Evolutionary conservation across 306 rosid genomes (phyloP).

Genomic region (Myrica gale): DNA sequence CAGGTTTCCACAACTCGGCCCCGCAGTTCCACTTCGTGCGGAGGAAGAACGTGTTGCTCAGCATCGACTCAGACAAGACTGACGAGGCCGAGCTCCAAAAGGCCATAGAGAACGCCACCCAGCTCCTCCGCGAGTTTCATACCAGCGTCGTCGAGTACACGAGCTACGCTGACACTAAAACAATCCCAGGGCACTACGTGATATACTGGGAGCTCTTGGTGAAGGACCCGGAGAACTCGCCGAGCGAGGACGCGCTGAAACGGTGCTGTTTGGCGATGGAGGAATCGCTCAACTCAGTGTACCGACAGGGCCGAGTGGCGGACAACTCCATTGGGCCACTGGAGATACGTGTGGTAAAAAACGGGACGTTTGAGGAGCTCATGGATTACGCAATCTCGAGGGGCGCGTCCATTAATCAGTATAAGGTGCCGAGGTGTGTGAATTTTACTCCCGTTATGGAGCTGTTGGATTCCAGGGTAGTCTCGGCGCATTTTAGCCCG

Average conservation of each 20-base stretch:
- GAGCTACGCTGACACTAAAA: slow-evolving; percentile 49
- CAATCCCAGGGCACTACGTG: slow-evolving; percentile 62
- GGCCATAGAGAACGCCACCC: slow-evolving; percentile 49
- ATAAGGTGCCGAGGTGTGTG: slow-evolving; percentile 62
- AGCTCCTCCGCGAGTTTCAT: slow-evolving; percentile 18
- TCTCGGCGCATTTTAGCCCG: slow-evolving; percentile 51
- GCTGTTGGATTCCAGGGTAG: slow-evolving; percentile 50
- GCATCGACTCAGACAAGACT: slow-evolving; percentile 61
- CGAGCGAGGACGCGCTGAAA: slow-evolving; percentile 25
- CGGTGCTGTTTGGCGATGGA: slow-evolving; percentile 55
- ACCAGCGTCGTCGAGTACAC: slow-evolving; percentile 63
- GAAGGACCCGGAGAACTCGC: slow-evolving; percentile 34
- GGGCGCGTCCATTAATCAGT: slow-evolving; percentile 62
- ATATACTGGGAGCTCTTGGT: slow-evolving; percentile 54
- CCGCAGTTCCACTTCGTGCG: slow-evolving; percentile 63
- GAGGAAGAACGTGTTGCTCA: slow-evolving; percentile 51
- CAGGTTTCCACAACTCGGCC: slow-evolving; percentile 68
- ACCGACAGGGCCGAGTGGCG: slow-evolving; percentile 53
- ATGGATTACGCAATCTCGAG: slow-evolving; percentile 65
- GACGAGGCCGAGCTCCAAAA: slow-evolving; percentile 58
- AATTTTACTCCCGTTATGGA: slow-evolving; percentile 61
- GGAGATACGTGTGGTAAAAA: slow-evolving; percentile 49
- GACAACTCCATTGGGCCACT: slow-evolving; percentile 54
- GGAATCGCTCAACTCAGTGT: slow-evolving; percentile 52
- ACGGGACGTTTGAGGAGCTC: slow-evolving; percentile 54